phyloP scores from a whole-genome alignment of 2,329 filamentous ascomycete species.

The Gnomoniopsis smithogilvyi region DNA sequence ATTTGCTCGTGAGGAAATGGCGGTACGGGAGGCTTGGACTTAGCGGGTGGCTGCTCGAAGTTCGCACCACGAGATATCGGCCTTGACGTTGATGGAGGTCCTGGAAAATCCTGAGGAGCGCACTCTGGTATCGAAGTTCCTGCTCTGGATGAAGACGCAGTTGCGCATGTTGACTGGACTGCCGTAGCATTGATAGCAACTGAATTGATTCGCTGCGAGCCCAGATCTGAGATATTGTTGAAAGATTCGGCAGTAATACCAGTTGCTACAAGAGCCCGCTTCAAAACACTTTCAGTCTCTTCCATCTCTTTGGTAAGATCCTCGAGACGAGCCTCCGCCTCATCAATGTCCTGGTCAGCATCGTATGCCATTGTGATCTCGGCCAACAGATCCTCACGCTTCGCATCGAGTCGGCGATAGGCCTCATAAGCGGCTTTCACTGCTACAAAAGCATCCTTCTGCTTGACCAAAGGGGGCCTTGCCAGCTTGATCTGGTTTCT shows the following conservation, averaged over 20 bases:
- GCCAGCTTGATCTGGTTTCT: conserved; percentile 46
- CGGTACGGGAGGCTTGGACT: neutral
- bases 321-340: conserved; percentile 49
- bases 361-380: conserved; percentile 49
- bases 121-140: conserved; percentile 28
- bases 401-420: conserved; percentile 38
- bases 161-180: conserved; percentile 37
- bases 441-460: conserved; percentile 41
- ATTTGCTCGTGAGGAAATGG: conserved; percentile 20
- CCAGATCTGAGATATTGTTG: conserved; percentile 30
- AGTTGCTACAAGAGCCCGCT: conserved; percentile 38
- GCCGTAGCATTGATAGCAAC: conserved; percentile 37
- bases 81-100: conserved; percentile 42
- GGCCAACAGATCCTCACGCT: conserved; percentile 43
- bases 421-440: conserved; percentile 39
- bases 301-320: conserved; percentile 43
- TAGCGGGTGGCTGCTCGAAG: conserved; percentile 14
- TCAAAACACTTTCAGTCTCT: conserved; percentile 39
- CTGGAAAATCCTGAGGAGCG: conserved; percentile 47
- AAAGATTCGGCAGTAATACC: conserved; percentile 42
- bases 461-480: conserved; percentile 44
- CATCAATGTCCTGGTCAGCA: conserved; percentile 47
- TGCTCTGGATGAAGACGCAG: conserved; percentile 30
- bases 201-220: conserved; percentile 24
- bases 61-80: conserved; percentile 9